Conservation (phyloP, 176 grass and related monocot species). For the Aegilops longissima region DNA sequence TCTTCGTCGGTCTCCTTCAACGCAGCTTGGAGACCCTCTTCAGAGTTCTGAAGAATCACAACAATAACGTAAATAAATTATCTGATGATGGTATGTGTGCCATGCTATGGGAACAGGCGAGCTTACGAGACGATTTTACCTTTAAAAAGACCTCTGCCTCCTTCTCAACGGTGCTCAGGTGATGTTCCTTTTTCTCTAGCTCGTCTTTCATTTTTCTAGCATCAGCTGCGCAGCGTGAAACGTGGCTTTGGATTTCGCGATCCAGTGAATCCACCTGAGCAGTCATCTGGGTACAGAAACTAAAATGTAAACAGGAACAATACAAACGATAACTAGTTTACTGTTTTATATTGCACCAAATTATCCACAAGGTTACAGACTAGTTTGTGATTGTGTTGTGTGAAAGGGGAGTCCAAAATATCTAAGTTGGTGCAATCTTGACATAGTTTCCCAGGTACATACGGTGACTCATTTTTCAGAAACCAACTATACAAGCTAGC, state of each 20-base stretch:
- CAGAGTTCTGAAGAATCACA: conserved; percentile 44
- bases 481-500: not conserved
- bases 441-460: not conserved
- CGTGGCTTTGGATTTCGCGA: conserved; percentile 45
- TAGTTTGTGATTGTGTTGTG: not conserved
- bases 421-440: not conserved
- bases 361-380: not conserved
- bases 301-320: not conserved
- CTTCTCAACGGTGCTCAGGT: conserved; percentile 42
- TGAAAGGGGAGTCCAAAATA: not conserved
- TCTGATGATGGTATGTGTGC: not conserved
- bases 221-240: conserved; percentile 55
- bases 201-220: conserved; percentile 49
- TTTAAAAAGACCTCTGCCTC: conserved; percentile 51
- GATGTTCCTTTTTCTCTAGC: conserved; percentile 42
- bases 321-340: not conserved
- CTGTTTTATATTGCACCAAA: not conserved
- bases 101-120: not conserved
- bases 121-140: conserved; percentile 33
- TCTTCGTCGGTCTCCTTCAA: conserved; percentile 35
- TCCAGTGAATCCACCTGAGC: conserved; percentile 39
- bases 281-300: conserved; percentile 40
- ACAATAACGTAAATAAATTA: not conserved
- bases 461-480: not conserved
- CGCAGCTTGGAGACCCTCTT: conserved; percentile 44